A percentile compares a stretch with the other conserved stretches of the same genome.
Evolutionary conservation across 2,329 filamentous ascomycete genomes (phyloP).

Genomic region (Exophiala xenobiotica): DNA sequence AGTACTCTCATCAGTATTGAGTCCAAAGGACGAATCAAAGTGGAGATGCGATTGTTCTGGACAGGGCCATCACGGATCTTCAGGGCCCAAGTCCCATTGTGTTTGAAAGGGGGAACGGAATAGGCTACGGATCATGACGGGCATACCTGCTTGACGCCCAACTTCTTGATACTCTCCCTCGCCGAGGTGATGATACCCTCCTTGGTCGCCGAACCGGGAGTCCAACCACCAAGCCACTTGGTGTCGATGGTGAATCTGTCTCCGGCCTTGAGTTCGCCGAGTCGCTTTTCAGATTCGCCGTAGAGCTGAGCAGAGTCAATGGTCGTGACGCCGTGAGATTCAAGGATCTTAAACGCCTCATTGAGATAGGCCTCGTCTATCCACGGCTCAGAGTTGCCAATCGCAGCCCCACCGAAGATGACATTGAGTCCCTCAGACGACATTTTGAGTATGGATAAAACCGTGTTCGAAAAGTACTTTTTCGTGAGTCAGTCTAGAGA

Average conservation of each 20-base stretch:
- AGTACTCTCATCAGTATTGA: no score
- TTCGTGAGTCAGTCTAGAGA: no score
- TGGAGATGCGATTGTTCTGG: not conserved
- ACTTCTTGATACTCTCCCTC: slow-evolving; percentile 27
- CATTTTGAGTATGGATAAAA: no score
- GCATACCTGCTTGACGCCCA: slow-evolving; percentile 25
- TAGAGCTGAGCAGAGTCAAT: slow-evolving; percentile 37
- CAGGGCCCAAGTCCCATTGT: no score
- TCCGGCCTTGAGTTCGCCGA: slow-evolving; percentile 43
- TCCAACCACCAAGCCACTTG: slow-evolving; percentile 44
- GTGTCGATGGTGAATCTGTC: slow-evolving; percentile 49
- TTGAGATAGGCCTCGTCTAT: slow-evolving; percentile 11
- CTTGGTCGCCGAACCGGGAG: slow-evolving; percentile 12
- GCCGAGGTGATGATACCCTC: slow-evolving; percentile 28
- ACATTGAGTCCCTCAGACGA: slow-evolving; percentile 16
- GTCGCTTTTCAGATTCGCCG: slow-evolving; percentile 41
- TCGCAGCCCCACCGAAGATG: slow-evolving; percentile 19
- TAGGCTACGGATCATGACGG: not conserved
- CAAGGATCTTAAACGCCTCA: slow-evolving; percentile 19
- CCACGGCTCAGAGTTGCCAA: slow-evolving; percentile 22
- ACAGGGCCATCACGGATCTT: no score
- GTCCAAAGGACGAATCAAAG: not conserved
- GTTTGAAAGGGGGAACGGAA: not conserved
- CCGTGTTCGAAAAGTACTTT: no score
- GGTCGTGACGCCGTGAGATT: slow-evolving; percentile 19